Percentiles rank a stretch among this genome's conserved stretches.
phyloP scores from a whole-genome alignment of 1,284 basidiomycete genomes.

The Pseudozyma flocculosa region DNA sequence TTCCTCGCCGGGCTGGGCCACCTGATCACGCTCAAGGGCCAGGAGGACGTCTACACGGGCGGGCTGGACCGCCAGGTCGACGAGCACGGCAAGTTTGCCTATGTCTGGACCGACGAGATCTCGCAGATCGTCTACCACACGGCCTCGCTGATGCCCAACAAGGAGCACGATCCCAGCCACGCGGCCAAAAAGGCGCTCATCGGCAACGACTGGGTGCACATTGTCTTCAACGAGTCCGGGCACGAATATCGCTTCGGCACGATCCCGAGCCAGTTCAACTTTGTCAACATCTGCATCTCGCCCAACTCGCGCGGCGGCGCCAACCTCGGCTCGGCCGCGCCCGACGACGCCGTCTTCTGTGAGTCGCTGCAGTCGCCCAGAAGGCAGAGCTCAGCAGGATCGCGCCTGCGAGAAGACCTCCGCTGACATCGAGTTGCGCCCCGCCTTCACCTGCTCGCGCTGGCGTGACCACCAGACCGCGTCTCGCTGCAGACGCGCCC shows the following conservation, averaged over 20 bases:
- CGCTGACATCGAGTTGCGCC: too few species aligned
- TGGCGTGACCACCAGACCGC: too few species aligned
- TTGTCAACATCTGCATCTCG: conserved; percentile 89
- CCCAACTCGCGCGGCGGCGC: conserved; percentile 47
- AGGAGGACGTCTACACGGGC: conserved; percentile 83
- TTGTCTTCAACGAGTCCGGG: conserved; percentile 82
- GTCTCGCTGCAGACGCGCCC: conserved; percentile 51
- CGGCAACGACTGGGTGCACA: conserved; percentile 61
- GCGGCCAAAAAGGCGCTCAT: conserved; percentile 54
- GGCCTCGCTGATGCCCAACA: conserved; percentile 91
- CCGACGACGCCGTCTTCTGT: conserved; percentile 51
- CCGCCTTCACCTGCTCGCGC: too few species aligned
- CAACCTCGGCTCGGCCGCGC: conserved; percentile 47
- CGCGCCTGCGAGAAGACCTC: too few species aligned
- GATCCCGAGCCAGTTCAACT: conserved; percentile 88
- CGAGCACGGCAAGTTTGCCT: conserved; percentile 65
- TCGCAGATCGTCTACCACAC: conserved; percentile 93
- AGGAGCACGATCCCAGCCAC: conserved; percentile 38
- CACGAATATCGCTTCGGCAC: conserved; percentile 81
- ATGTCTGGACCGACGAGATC: conserved; percentile 99
- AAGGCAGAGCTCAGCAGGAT: too few species aligned
- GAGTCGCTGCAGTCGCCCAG: conserved; percentile 3
- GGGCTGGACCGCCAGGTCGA: conserved; percentile 86
- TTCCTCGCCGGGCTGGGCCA: conserved; percentile 88
- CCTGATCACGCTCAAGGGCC: conserved; percentile 81